Base-by-base conservation (phyloP, 331 rosid species). In the Arachis monticola region DNA sequence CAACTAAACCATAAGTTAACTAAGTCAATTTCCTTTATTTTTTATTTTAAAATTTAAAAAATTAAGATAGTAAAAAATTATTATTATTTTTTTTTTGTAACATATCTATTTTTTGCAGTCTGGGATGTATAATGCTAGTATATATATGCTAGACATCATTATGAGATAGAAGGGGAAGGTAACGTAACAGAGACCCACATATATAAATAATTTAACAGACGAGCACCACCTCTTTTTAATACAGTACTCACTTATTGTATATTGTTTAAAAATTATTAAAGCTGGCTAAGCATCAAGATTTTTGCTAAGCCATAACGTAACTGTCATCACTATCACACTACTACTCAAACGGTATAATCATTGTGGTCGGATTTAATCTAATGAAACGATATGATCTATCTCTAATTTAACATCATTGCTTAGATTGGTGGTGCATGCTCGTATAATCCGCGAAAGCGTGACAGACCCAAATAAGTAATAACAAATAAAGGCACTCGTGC, bases 311-410 rank as follows among this genome's bases (percentile, higher is more conserved):
- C 75, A 63, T 47, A 41, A 66, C 76, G 58, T 32, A 35, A 35
- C 40, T 35, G 40, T 35, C 40, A 35, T 35, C 40, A 2, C 3
- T 35, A 0, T 35, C 4, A 35, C 40, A 35, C 40, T 35, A 2
- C 4, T 67, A 10, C 81, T 69, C 80, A 70, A 70, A 67, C 58
- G 69, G 79, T 60, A 82, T 77, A 40, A 80, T 81, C 81, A 77
- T 77, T 73, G 51, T 41, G 73, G 74, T 77, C 64, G 76, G 79
- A 50, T 60, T 77, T 59, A 53, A 56, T 82, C 40, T 35, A 35
- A 35, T 35, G 4, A 35, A 35, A 35, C 40, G 40, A 35, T 35
- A 4, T 35, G 22, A 3, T 60, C 74, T 74, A 52, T 75, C 80
- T 11, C 65, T 56, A 53, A 60, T 46, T 60, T 70, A 17, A 66